Conservation (phyloP, 1,284 basidiomycete species). For the Pholiota adiposa region DNA sequence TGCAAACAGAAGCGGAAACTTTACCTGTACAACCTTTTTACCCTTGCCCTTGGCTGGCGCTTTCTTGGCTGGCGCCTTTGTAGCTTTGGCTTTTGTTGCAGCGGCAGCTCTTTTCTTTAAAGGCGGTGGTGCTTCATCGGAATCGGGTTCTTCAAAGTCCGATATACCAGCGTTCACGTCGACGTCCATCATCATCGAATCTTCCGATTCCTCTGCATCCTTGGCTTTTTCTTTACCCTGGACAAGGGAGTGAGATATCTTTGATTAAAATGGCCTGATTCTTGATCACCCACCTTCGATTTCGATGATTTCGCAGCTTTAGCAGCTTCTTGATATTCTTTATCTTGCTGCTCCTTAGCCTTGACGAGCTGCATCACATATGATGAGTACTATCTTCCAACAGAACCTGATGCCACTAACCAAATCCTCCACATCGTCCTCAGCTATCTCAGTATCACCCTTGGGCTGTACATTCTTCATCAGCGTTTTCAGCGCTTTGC, state of each 20-base stretch:
- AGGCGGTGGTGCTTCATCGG: slow-evolving; percentile 46
- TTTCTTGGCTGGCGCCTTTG: slow-evolving; percentile 40
- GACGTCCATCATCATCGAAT: slow-evolving; percentile 84
- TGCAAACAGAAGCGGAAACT: slow-evolving; percentile 27
- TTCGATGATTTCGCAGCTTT: slow-evolving; percentile 40
- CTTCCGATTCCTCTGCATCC: slow-evolving; percentile 62
- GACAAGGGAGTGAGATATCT: slow-evolving; percentile 1
- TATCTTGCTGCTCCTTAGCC: slow-evolving; percentile 69
- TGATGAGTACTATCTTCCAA: background rate
- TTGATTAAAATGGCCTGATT: slow-evolving; percentile 1
- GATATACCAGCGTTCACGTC: slow-evolving; percentile 64
- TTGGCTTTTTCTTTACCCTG: slow-evolving; percentile 56
- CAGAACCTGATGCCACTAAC: slow-evolving; percentile 43
- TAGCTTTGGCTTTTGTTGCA: slow-evolving; percentile 29
- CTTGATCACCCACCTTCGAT: slow-evolving; percentile 51
- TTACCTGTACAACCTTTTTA: slow-evolving; percentile 39
- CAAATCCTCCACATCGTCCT: slow-evolving; percentile 76
- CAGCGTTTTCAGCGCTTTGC: slow-evolving; percentile 60
- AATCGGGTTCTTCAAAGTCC: slow-evolving; percentile 46
- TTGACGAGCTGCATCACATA: slow-evolving; percentile 50
- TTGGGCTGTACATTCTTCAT: slow-evolving; percentile 66
- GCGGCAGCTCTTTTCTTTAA: slow-evolving; percentile 51
- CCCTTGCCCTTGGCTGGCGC: slow-evolving; percentile 47
- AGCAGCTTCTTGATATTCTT: slow-evolving; percentile 55
- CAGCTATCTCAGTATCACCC: slow-evolving; percentile 66